phyloP scores from a whole-genome alignment of 1,284 basidiomycete genomes.

The Vanrija sp. region DNA sequence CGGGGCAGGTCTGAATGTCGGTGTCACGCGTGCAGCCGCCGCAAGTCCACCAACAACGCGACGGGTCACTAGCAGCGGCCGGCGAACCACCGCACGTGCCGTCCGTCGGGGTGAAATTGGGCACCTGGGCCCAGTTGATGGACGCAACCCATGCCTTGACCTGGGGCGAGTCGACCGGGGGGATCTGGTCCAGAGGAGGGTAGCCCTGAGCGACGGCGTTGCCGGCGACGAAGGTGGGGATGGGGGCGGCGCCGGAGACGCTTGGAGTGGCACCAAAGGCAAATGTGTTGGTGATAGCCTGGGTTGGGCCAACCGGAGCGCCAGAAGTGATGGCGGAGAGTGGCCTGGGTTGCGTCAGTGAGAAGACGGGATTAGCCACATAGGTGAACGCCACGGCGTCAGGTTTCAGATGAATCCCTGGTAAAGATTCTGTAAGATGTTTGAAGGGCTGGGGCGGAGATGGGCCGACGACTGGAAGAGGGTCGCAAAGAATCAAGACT shows the following conservation, averaged over 20 bases:
- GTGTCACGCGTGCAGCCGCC: slow-evolving; percentile 67
- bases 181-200: slow-evolving; percentile 64
- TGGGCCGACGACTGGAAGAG: background rate
- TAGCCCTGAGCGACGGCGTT: slow-evolving; percentile 51
- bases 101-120: slow-evolving; percentile 35
- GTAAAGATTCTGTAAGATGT: too few relatives aligned
- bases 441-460: too few relatives aligned
- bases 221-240: slow-evolving; percentile 35
- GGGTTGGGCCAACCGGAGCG: slow-evolving; percentile 59
- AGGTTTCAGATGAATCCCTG: too few relatives aligned
- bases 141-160: slow-evolving; percentile 70
- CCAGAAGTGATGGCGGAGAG: slow-evolving; percentile 64
- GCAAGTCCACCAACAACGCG: slow-evolving; percentile 83
- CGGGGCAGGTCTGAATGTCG: slow-evolving; percentile 73
- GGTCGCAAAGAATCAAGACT: slow-evolving; percentile 16
- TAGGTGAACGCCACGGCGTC: background rate
- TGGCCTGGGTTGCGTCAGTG: slow-evolving; percentile 16
- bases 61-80: slow-evolving; percentile 56
- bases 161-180: slow-evolving; percentile 63
- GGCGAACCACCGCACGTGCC: slow-evolving; percentile 59
- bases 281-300: slow-evolving; percentile 51
- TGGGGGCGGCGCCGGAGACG: slow-evolving; percentile 46
- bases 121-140: slow-evolving; percentile 37
- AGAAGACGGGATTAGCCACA: background rate
- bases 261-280: slow-evolving; percentile 40